A percentile compares a stretch with the other conserved stretches of the same genome.
Conservation (phyloP, 306 rosid genomes). For the Cajanus cajan region DNA sequence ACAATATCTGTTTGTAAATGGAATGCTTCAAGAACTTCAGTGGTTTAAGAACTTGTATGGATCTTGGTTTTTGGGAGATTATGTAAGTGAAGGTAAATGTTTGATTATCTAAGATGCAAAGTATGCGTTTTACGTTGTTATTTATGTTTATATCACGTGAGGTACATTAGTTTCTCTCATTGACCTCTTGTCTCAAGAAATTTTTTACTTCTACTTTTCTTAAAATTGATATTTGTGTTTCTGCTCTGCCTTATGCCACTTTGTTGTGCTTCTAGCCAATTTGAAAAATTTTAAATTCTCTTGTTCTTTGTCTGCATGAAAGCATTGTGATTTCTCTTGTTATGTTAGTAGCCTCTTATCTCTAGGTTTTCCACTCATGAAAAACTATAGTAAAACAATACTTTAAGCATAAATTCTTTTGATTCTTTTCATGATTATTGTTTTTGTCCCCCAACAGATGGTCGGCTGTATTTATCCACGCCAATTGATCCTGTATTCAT, state of each 20-base stretch:
- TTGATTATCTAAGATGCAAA: conserved; percentile 9
- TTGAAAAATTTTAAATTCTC: neutral
- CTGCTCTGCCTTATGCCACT: neutral
- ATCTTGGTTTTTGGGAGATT: conserved; percentile 96
- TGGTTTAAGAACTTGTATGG: conserved; percentile 86
- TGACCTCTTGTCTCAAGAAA: neutral
- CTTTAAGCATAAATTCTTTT: neutral
- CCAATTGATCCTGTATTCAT: conserved; percentile 90
- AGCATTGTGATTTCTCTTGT: conserved; percentile 16
- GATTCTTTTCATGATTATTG: neutral
- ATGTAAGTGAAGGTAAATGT: conserved; percentile 64
- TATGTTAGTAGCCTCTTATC: neutral
- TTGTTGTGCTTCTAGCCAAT: conserved; percentile 16
- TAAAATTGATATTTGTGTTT: neutral
- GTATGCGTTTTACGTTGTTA: neutral
- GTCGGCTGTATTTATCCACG: conserved; percentile 73
- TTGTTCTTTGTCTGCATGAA: neutral
- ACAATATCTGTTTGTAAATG: conserved; percentile 64
- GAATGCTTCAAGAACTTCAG: conserved; percentile 73
- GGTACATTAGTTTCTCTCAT: neutral
- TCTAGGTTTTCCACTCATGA: neutral
- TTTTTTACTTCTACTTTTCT: neutral
- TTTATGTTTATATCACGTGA: neutral
- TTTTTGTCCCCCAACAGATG: conserved; percentile 54
- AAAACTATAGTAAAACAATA: conserved; percentile 1